Evolutionary conservation across 139 green algal genomes (phyloP).

Genomic region (Coelastrella sp.): DNA sequence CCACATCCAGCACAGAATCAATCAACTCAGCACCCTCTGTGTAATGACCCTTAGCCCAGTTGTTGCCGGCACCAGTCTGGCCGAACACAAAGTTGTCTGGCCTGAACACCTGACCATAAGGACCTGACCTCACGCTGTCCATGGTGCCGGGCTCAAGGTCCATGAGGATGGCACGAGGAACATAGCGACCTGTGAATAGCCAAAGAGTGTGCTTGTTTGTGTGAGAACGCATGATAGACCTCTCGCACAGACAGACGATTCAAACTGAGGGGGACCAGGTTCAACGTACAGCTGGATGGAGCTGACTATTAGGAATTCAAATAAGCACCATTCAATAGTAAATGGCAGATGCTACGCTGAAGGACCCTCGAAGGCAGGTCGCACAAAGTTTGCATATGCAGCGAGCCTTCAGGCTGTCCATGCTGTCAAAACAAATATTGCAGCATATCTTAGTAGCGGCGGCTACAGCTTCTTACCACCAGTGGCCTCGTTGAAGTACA

Average conservation of each 20-base stretch:
- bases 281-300: no score
- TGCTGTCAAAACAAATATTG: no score
- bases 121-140: slow-evolving; percentile 96
- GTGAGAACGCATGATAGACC: not conserved
- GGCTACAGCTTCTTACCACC: slow-evolving; percentile 71
- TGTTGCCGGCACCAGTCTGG: slow-evolving; percentile 97
- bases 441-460: no score
- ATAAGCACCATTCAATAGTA: no score
- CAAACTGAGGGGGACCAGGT: not conserved
- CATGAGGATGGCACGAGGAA: slow-evolving; percentile 97
- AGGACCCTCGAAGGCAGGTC: no score
- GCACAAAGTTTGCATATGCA: no score
- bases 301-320: no score
- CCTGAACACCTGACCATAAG: slow-evolving; percentile 96
- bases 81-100: slow-evolving; percentile 99
- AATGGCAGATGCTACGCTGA: no score
- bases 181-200: slow-evolving; percentile 86
- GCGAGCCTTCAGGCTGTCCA: no score
- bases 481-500: slow-evolving; percentile 99
- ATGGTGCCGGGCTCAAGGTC: slow-evolving; percentile 99
- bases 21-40: slow-evolving; percentile 99
- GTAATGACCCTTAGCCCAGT: slow-evolving; percentile 99
- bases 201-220: not conserved
- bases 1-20: slow-evolving; percentile 98
- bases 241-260: no score